phyloP scores from a whole-genome alignment of 176 grass and related monocot genomes.

The Triticum urartu region DNA sequence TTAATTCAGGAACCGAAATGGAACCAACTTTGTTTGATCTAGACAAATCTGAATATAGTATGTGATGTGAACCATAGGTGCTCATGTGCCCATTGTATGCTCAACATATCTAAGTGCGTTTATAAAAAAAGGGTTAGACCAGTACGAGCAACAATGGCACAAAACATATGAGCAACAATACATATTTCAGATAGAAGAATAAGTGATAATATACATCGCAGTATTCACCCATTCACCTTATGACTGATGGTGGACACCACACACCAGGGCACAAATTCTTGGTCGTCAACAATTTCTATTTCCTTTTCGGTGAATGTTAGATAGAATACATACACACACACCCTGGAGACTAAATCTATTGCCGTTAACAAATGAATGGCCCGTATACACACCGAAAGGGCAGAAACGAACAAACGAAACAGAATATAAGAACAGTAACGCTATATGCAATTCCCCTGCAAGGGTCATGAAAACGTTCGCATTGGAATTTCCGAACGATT shows the following conservation, averaged over 20 bases:
- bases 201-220: conserved; percentile 11
- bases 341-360: conserved; percentile 35
- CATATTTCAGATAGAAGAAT: not conserved
- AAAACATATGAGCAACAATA: not conserved
- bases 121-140: not conserved
- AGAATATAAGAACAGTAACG: not conserved
- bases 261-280: not conserved
- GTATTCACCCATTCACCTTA: conserved; percentile 12
- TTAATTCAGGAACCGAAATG: not conserved
- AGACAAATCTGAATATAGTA: not conserved
- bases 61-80: not conserved
- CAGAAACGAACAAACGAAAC: not conserved
- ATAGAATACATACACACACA: conserved; percentile 28
- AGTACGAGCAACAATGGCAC: too few relatives aligned
- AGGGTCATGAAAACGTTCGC: conserved; percentile 45
- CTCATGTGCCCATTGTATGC: not conserved
- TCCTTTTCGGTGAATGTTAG: conserved; percentile 35
- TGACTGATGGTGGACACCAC: not conserved
- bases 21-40: not conserved
- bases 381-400: conserved; percentile 52
- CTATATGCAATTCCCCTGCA: conserved; percentile 26
- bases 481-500: conserved; percentile 51
- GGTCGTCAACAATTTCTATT: conserved; percentile 28
- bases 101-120: not conserved
- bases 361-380: conserved; percentile 46